A percentile compares a stretch with the other conserved stretches of the same genome.
Evolutionary conservation across 2,329 filamentous ascomycete genomes (phyloP).

Genomic region (Xylariaceae sp.): DNA sequence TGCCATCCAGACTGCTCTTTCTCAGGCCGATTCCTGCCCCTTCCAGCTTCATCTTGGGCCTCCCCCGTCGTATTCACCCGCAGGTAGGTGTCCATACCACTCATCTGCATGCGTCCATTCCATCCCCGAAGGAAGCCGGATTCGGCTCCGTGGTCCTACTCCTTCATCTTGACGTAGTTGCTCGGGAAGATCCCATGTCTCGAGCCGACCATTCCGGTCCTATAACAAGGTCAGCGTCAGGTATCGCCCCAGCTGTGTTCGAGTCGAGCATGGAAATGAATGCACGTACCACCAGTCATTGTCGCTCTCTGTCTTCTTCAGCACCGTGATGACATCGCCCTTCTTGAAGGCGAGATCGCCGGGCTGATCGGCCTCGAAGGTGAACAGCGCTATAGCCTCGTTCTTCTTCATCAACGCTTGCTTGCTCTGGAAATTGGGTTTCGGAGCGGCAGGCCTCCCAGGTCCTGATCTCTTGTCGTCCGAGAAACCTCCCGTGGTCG

Average conservation of each 20-base stretch:
- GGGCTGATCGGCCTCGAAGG: constrained; percentile 88
- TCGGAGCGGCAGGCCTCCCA: constrained; percentile 75
- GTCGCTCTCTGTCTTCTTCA: constrained; percentile 89
- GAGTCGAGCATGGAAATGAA: too few relatives aligned
- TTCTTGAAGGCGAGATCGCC: constrained; percentile 96
- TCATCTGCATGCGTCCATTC: too few relatives aligned
- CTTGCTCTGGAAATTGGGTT: constrained; percentile 69
- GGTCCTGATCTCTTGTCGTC: constrained; percentile 49
- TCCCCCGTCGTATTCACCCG: too few relatives aligned
- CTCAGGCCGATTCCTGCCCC: too few relatives aligned
- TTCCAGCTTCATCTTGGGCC: too few relatives aligned
- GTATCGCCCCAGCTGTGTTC: background rate
- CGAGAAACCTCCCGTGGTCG: constrained; percentile 41
- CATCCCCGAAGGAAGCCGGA: too few relatives aligned
- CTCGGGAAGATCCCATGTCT: constrained; percentile 90
- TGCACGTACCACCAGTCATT: constrained; percentile 86
- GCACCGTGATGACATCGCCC: constrained; percentile 88
- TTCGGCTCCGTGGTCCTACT: too few relatives aligned
- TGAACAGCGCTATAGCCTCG: constrained; percentile 85
- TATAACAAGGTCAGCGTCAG: constrained; percentile 25
- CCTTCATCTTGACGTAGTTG: constrained; percentile 62
- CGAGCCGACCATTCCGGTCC: constrained; percentile 82
- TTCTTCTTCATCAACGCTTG: constrained; percentile 54
- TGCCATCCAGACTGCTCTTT: too few relatives aligned
- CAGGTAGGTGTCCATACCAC: too few relatives aligned